Percentiles rank a stretch among this genome's conserved stretches.
These are phyloP conservation scores for Platanus orientalis DNA, from an alignment of 164 flowering plant species.

Conservation along the genomic window DNA sequence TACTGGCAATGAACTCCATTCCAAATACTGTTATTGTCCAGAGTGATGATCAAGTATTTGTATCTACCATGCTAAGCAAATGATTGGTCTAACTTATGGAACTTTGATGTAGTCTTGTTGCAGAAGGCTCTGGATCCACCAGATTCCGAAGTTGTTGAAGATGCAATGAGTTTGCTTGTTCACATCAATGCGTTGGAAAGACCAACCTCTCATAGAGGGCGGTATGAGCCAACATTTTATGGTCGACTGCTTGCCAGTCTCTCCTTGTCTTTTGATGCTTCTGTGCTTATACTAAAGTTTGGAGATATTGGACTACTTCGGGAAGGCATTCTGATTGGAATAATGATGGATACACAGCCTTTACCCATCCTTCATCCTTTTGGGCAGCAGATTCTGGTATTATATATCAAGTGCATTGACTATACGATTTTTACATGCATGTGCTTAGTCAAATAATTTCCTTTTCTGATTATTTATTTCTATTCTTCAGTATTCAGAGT, in stretches of 20 bases:
- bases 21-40: background rate
- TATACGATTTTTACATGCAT: background rate
- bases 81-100: slow-evolving; percentile 11
- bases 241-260: slow-evolving; percentile 77
- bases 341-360: slow-evolving; percentile 83
- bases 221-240: slow-evolving; percentile 86
- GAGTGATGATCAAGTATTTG: background rate
- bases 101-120: slow-evolving; percentile 49
- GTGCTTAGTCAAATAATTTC: background rate
- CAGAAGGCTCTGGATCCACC: slow-evolving; percentile 94
- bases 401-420: background rate
- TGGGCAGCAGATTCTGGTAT: slow-evolving; percentile 74
- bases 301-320: slow-evolving; percentile 70
- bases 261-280: slow-evolving; percentile 86
- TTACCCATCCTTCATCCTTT: slow-evolving; percentile 84
- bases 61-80: background rate
- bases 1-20: background rate
- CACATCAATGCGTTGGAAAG: slow-evolving; percentile 54
- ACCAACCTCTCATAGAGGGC: slow-evolving; percentile 49
- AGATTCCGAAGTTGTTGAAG: slow-evolving; percentile 68
- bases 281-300: slow-evolving; percentile 74
- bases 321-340: slow-evolving; percentile 90
- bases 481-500: slow-evolving; percentile 46
- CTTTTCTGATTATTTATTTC: slow-evolving; percentile 9
- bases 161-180: slow-evolving; percentile 71